Evolutionary conservation across 2,329 filamentous ascomycete species (phyloP), one percentile per base, ranked within the genome.

Genomic region (Aspergillus felis): DNA sequence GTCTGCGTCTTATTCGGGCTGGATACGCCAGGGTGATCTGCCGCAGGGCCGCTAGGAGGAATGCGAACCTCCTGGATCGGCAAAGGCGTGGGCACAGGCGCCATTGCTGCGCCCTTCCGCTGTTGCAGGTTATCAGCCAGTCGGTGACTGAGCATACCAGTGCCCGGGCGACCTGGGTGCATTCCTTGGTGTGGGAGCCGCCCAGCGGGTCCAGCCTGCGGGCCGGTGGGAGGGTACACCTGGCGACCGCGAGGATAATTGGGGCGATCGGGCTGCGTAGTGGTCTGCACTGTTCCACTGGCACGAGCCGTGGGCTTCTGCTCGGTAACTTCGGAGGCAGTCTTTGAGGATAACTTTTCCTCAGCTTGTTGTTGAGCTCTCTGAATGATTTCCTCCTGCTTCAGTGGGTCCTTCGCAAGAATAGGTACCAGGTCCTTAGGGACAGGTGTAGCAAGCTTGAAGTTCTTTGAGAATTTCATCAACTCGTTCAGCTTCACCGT

Each of bases 391-490:
- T 92, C 87, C 68, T 92, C 87, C 75, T 97, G 94, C 78, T 97
- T 99, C 49, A 81, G 83, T n/a, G 92, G 92, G 71, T 99, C 94
- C 73, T 97, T 99, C 57, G 94, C 93, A 59, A 99, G 88, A 64
- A 99, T 99, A 1, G 91, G 88, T 28, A 99, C 92, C 38, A 99
- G 78, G 74, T 99, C 94, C 53, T 85, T 87, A 1, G 94, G 94
- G 10, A 99, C 92, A 5, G 92, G 92, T 2, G 93, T 97, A 51
- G 90, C 88, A 20, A 99, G 84, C 77, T 97, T 97, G 81, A 99
- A 99, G 71, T 85, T 94, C 65, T 87, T 85, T 1, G 94, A 91
- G 74, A 99, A 99, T 70, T 93, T 96, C 81, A 94, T 95, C 57
- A 99, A 78, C 76, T 99, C 94, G 58, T 91, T 96, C 60, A 99